Evolutionary conservation across 2,329 filamentous ascomycete genomes (phyloP).

Genomic region (Laburnicola sp.): DNA sequence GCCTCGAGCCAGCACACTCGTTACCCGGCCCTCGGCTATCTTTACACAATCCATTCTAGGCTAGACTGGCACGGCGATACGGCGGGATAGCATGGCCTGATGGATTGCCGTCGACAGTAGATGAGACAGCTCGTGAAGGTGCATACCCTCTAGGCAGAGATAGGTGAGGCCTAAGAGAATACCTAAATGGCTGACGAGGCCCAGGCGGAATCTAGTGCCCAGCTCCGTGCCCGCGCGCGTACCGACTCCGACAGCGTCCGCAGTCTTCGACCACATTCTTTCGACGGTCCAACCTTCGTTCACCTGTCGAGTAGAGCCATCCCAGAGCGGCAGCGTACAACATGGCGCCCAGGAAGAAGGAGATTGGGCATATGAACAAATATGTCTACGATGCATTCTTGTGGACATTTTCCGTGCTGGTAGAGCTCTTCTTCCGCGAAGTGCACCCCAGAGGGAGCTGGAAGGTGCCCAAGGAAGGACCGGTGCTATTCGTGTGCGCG

Average conservation of each 20-base stretch:
- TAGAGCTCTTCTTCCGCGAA: constrained; percentile 97
- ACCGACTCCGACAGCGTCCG: constrained; percentile 1
- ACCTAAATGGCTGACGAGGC: constrained; percentile 6
- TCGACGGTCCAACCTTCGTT: not conserved
- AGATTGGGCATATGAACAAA: constrained; percentile 61
- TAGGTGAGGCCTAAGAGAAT: not conserved
- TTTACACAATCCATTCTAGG: not conserved
- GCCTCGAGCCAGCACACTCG: constrained; percentile 12
- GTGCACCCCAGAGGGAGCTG: constrained; percentile 93
- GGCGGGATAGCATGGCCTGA: constrained; percentile 19
- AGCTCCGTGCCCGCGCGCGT: not conserved
- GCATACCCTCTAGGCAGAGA: not conserved
- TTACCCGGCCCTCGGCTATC: constrained; percentile 25
- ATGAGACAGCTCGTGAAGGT: not conserved
- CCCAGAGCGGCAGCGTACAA: constrained; percentile 20
- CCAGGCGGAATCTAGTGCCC: constrained; percentile 3
- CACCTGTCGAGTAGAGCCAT: constrained; percentile 5
- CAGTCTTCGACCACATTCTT: not conserved
- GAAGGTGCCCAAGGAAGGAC: constrained; percentile 86
- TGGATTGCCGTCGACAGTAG: constrained; percentile 5
- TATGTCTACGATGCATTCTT: constrained; percentile 79
- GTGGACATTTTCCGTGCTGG: constrained; percentile 76
- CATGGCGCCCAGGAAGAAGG: constrained; percentile 35
- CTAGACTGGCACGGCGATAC: not conserved
- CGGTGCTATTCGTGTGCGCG: constrained; percentile 92